Conservation (phyloP, 177 flowering plant genomes). For the Vitis hybrid region DNA sequence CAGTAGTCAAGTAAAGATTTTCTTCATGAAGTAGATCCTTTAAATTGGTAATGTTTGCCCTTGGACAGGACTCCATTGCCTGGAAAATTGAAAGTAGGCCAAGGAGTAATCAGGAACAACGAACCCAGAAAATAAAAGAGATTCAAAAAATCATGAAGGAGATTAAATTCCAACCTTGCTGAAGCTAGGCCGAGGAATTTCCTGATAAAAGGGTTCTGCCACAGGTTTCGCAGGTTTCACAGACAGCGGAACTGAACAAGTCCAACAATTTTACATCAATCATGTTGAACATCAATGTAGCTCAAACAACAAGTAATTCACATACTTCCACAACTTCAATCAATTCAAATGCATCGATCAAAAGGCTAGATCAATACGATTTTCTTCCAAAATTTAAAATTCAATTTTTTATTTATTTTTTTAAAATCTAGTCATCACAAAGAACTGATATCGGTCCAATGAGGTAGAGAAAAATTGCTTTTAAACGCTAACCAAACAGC, state of each 20-base stretch:
- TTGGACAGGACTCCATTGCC: slow-evolving; percentile 94
- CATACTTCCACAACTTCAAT: neutral
- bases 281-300: neutral
- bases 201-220: slow-evolving; percentile 61
- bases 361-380: neutral
- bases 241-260: slow-evolving; percentile 55
- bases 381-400: too few species aligned
- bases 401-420: too few species aligned
- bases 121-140: neutral
- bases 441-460: too few species aligned
- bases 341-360: neutral
- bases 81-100: slow-evolving; percentile 16
- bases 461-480: too few species aligned
- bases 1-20: slow-evolving; percentile 78
- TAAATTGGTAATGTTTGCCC: slow-evolving; percentile 40
- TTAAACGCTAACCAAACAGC: too few species aligned
- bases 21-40: slow-evolving; percentile 68
- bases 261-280: neutral
- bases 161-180: slow-evolving; percentile 44
- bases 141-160: neutral
- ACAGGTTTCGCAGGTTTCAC: slow-evolving; percentile 64
- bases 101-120: slow-evolving; percentile 4
- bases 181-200: slow-evolving; percentile 36
- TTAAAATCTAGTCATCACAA: too few species aligned
- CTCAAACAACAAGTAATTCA: neutral